Conservation (phyloP, 139 green algal species). For the Tetraselmis striata region DNA sequence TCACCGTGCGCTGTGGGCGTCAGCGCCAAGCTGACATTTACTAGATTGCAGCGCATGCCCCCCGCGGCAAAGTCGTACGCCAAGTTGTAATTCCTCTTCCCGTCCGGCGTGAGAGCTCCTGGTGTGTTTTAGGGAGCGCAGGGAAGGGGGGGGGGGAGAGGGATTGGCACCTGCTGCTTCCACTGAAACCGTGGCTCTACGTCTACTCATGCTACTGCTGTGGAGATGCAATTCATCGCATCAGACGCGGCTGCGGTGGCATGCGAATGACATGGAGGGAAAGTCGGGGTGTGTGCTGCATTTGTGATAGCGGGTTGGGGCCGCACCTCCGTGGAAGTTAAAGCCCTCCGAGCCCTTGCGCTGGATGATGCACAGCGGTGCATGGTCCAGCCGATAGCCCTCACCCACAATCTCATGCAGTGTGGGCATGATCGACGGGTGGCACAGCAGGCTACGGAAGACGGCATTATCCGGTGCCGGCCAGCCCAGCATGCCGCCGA, state of each 20-base stretch:
- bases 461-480: background rate
- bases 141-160: no score
- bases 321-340: background rate
- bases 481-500: constrained; percentile 19
- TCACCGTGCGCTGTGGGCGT: constrained; percentile 9
- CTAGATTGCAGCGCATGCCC: background rate
- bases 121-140: no score
- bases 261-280: no score
- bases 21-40: background rate
- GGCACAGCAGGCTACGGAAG: constrained; percentile 14
- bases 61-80: background rate
- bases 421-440: constrained; percentile 13
- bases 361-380: constrained; percentile 21
- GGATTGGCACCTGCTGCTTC: no score
- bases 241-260: no score
- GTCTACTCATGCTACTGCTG: no score
- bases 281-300: no score
- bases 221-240: no score
- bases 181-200: no score
- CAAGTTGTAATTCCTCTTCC: background rate
- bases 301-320: no score
- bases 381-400: constrained; percentile 22
- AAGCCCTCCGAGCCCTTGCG: background rate
- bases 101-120: background rate
- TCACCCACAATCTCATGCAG: constrained; percentile 9